Evolutionary conservation across 2,329 filamentous ascomycete genomes (phyloP).

Genomic region (Zymoseptoria ardabiliae): DNA sequence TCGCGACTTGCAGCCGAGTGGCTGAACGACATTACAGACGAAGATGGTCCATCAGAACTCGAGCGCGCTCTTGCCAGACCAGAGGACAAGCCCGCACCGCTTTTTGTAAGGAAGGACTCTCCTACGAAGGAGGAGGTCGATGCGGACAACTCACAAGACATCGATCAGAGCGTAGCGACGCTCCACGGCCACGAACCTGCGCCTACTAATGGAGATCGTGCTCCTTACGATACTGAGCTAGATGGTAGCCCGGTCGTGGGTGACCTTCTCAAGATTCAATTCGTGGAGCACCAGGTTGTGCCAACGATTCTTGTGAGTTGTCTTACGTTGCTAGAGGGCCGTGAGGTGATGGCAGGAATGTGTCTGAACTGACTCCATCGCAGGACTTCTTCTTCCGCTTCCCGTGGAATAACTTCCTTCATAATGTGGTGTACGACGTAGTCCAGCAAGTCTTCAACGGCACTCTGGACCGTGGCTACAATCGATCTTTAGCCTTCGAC

Average conservation of each 20-base stretch:
- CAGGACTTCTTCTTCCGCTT: slow-evolving; percentile 97
- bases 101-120: slow-evolving; percentile 46
- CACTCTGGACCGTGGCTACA: slow-evolving; percentile 92
- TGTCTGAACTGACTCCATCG: not conserved
- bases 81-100: slow-evolving; percentile 61
- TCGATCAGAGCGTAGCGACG: slow-evolving; percentile 23
- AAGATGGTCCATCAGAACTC: slow-evolving; percentile 25
- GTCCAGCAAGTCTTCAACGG: slow-evolving; percentile 99
- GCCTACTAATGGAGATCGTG: slow-evolving; percentile 19
- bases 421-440: slow-evolving; percentile 98
- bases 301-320: slow-evolving; percentile 81
- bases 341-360: not conserved
- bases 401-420: slow-evolving; percentile 98
- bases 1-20: slow-evolving; percentile 31
- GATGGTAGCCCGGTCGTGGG: slow-evolving; percentile 76
- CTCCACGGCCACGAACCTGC: slow-evolving; percentile 21
- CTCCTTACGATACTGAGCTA: slow-evolving; percentile 48
- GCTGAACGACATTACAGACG: slow-evolving; percentile 27
- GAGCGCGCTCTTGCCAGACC: slow-evolving; percentile 38
- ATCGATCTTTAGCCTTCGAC: slow-evolving; percentile 80
- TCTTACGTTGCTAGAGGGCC: not conserved
- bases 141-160: slow-evolving; percentile 1
- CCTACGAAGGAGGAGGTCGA: slow-evolving; percentile 6
- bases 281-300: slow-evolving; percentile 89
- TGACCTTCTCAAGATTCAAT: slow-evolving; percentile 90